phyloP scores from a whole-genome alignment of 331 rosid species.

The Telfairia occidentalis region DNA sequence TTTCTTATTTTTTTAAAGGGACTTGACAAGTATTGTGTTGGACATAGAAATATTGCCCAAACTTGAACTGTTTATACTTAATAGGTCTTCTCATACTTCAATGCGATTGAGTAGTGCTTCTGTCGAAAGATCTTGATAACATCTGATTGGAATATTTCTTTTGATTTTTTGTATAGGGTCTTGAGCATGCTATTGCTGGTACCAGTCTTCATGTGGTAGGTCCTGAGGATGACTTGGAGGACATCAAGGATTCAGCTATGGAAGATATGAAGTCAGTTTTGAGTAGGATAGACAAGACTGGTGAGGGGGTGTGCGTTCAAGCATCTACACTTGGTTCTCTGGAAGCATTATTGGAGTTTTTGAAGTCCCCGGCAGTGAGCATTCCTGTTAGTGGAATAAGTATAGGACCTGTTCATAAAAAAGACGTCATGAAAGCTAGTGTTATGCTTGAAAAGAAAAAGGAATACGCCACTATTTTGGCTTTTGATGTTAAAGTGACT shows the following conservation, averaged over 20 bases:
- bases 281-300: conserved; percentile 87
- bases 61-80: conserved; percentile 3
- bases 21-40: not conserved
- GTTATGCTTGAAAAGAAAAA: conserved; percentile 93
- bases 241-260: conserved; percentile 56
- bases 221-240: conserved; percentile 75
- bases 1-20: not conserved
- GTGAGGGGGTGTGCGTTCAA: conserved; percentile 97
- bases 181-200: conserved; percentile 97
- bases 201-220: conserved; percentile 74
- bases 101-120: not conserved
- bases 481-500: conserved; percentile 91
- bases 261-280: conserved; percentile 76
- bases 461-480: conserved; percentile 76
- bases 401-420: conserved; percentile 95
- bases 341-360: conserved; percentile 91
- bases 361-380: conserved; percentile 78
- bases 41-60: not conserved
- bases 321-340: conserved; percentile 95
- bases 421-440: conserved; percentile 95
- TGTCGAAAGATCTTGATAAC: not conserved
- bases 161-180: conserved; percentile 48
- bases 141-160: not conserved
- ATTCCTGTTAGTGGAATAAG: conserved; percentile 92
- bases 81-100: not conserved